These are phyloP conservation scores for Punctularia strigosozonata DNA, from an alignment of 768 basidiomycete species.

Conservation along the genomic window DNA sequence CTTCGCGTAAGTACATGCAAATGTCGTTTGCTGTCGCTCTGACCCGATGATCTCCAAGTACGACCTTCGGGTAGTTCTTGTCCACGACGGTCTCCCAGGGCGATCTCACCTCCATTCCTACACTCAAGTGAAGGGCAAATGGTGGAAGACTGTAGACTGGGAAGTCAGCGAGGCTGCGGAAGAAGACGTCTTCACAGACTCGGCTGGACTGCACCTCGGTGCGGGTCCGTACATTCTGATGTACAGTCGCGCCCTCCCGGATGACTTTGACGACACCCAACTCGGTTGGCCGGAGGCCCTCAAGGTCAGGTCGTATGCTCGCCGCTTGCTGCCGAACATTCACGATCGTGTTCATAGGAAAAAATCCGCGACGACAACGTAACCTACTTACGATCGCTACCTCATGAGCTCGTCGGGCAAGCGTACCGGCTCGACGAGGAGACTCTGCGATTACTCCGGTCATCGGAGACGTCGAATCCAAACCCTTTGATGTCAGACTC, in stretches of 20 bases:
- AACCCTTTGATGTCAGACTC: no score
- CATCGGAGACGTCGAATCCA: no score
- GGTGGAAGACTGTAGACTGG: slow-evolving; percentile 78
- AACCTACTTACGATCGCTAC: no score
- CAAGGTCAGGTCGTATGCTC: no score
- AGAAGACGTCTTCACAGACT: slow-evolving; percentile 54
- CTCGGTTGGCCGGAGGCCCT: no score
- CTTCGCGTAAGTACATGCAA: slow-evolving; percentile 32
- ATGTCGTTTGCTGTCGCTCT: background rate
- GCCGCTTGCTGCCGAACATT: no score
- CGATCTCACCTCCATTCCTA: slow-evolving; percentile 73
- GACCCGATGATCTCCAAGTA: slow-evolving; percentile 34
- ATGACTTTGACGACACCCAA: no score
- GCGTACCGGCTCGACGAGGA: no score
- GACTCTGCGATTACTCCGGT: no score
- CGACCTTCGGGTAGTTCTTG: slow-evolving; percentile 65
- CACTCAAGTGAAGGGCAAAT: slow-evolving; percentile 50
- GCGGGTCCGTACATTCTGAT: slow-evolving; percentile 75
- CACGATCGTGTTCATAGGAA: no score
- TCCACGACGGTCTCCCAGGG: slow-evolving; percentile 70
- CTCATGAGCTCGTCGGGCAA: no score
- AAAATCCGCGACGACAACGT: no score
- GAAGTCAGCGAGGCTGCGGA: slow-evolving; percentile 62
- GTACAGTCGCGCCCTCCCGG: slow-evolving; percentile 34
- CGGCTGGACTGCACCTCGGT: slow-evolving; percentile 58